Evolutionary conservation across 108 stramenopile species (phyloP).

Genomic region (Mediolabrus comicus): DNA sequence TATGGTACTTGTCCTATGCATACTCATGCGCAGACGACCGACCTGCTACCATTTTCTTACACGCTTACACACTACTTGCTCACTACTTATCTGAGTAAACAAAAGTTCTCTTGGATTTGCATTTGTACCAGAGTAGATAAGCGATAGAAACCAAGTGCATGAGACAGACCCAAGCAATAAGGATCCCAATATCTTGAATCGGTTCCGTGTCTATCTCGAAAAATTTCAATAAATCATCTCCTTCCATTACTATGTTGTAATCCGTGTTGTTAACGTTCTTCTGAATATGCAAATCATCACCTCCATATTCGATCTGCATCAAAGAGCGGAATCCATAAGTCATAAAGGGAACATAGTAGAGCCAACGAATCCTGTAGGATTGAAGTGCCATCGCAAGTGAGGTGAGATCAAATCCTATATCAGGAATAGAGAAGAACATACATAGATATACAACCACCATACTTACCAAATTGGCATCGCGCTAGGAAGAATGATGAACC

Average conservation of each 20-base stretch:
- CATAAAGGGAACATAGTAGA: constrained; percentile 24
- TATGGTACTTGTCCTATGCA: too few species aligned
- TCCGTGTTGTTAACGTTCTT: not conserved
- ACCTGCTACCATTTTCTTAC: too few species aligned
- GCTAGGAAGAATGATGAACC: constrained; percentile 14
- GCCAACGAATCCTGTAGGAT: constrained; percentile 4
- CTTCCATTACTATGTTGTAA: not conserved
- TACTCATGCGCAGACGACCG: too few species aligned
- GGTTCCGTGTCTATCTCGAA: constrained; percentile 12
- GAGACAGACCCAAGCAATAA: constrained; percentile 5
- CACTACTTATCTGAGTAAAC: constrained; percentile 11
- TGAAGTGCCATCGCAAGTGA: not conserved
- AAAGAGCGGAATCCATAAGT: constrained; percentile 11
- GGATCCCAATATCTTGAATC: not conserved
- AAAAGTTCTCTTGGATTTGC: constrained; percentile 1
- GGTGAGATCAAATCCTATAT: too few species aligned
- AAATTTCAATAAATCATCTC: not conserved
- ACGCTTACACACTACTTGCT: too few species aligned
- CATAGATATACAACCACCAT: not conserved
- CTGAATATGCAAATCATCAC: not conserved
- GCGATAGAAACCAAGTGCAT: constrained; percentile 6
- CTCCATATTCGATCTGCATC: not conserved
- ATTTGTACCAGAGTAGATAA: constrained; percentile 4
- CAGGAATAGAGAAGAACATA: not conserved
- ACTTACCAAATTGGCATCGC: not conserved